Base-by-base conservation (phyloP, 257 asterid genomes). In the Scutellaria galericulata region DNA sequence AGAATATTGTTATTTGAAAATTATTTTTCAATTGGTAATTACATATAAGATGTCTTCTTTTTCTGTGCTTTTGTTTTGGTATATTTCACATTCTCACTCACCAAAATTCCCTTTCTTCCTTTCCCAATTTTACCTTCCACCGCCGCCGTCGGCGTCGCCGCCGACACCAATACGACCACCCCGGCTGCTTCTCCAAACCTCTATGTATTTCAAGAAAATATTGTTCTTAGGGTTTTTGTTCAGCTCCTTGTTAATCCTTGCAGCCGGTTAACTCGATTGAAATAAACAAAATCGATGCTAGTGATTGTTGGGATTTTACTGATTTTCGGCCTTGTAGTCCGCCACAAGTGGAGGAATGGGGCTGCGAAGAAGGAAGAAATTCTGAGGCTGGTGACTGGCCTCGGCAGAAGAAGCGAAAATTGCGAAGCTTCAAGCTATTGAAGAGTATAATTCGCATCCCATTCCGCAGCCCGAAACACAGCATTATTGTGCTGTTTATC, bases 281-380 rank as follows among this genome's bases (percentile, higher is more conserved):
- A 42, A 56, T 46, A 68, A 35, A 8, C 31, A 5, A 35, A 60
- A 80, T 50, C 75, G 71, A 85, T 85, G 89, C 83, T 85, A 57
- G 81, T 72, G 66, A 77, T 85, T 64, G 70, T 85, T 44, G 85
- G 74, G 72, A 75, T 81, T 71, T 63, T 85, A 62, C 79, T 85
- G 44, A 50, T 85, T 79, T 81, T 85, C 66, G 79, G 87, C 20
- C 76, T 78, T 12, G 79, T 81, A 41, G 81, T 81, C 47, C 80
- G 88, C 50, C 77, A 77, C 61, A 85, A 83, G 79, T 85, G 90
- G 90, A 82, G 69, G 56, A 81, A 64, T 77, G 88, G 83, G 77
- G 84, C 79, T 40, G 83, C 86, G 72, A 81, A 77, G 78, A 74
- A 83, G 76, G 90, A 83, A 73, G 88, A 78, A 82, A 77, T 85